These are phyloP conservation scores for Macrolepiota dolichaula DNA, from an alignment of 768 basidiomycete genomes.

Conservation along the genomic window DNA sequence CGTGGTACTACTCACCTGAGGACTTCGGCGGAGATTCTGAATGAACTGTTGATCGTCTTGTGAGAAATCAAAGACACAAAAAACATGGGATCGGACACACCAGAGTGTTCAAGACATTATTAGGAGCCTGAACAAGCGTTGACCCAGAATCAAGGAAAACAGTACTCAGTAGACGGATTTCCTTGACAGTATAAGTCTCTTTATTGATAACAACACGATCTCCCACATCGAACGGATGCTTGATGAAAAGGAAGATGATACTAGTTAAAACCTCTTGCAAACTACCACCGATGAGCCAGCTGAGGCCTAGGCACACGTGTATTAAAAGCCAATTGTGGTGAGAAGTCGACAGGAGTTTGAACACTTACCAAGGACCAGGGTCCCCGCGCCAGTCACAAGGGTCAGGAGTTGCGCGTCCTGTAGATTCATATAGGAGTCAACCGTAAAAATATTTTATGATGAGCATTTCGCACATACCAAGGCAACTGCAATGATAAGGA, in stretches of 20 bases:
- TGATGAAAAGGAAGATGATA: slow-evolving; percentile 90
- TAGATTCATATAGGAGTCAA: slow-evolving; percentile 4
- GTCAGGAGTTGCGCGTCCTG: slow-evolving; percentile 74
- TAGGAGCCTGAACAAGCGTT: slow-evolving; percentile 69
- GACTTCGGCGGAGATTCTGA: slow-evolving; percentile 68
- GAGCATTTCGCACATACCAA: slow-evolving; percentile 43
- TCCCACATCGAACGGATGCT: slow-evolving; percentile 81
- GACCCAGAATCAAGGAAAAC: slow-evolving; percentile 62
- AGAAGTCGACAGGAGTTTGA: neutral
- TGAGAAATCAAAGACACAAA: neutral
- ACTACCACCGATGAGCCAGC: slow-evolving; percentile 84
- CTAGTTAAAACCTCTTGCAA: slow-evolving; percentile 78
- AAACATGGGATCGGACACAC: slow-evolving; percentile 27
- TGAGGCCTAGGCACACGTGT: slow-evolving; percentile 46
- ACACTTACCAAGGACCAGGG: slow-evolving; percentile 46
- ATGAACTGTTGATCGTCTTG: slow-evolving; percentile 47
- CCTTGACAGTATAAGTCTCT: slow-evolving; percentile 73
- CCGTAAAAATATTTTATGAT: neutral
- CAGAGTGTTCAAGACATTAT: slow-evolving; percentile 53
- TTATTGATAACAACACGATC: slow-evolving; percentile 60
- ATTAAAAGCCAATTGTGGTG: slow-evolving; percentile 8
- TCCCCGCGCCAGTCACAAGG: slow-evolving; percentile 74
- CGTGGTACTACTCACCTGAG: slow-evolving; percentile 40
- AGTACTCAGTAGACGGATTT: slow-evolving; percentile 81
- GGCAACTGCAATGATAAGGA: slow-evolving; percentile 81